Evolutionary conservation across 2,329 filamentous ascomycete species (phyloP), one percentile per base, ranked within the genome.

Genomic region (Aspergillus piperis): DNA sequence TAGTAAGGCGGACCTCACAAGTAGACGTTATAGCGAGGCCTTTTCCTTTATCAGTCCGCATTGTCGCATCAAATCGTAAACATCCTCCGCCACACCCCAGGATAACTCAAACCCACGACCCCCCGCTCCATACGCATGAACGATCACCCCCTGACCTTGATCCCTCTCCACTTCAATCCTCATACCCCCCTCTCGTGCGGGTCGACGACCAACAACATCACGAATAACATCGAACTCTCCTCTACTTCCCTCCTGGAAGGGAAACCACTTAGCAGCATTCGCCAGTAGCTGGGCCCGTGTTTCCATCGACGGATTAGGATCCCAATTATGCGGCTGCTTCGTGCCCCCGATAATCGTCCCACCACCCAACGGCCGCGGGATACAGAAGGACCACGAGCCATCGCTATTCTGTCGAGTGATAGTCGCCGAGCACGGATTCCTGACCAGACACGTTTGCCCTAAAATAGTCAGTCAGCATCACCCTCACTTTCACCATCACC

Each of bases 291-390:
- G 70, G 39, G 76, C 71, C 17, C 86, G 73, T 0, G 82, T 81
- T 50, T 81, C 80, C 1, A 64, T 60, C 0, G 79, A 83, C 1
- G 85, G 82, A 17, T 78, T 73, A 0, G 79, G 70, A 50, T 83
- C 78, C 83, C 83, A 87, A 69, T 88, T 78, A 58, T 83, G 75
- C 1, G 81, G 79, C 68, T 89, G 83, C 70, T 88, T 89, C 8
- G 86, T 90, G 0, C 87, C 87, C 5, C 87, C 88, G 19, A 90
- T 83, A 41, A 90, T 78, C 0, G 87, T 89, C 2, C 87, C 87
- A 3, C 87, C 87, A 36, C 84, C 78, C 25, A 86, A 83, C 8
- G 82, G 83, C 2, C 88, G 81, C 0, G 87, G 86, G 5, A 90
- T 84, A 49, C 82, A 81, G 63, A 89, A 89, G 0, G 82, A 81